phyloP scores from a whole-genome alignment of 352 stramenopile genomes.

The Phytophthora meadii region DNA sequence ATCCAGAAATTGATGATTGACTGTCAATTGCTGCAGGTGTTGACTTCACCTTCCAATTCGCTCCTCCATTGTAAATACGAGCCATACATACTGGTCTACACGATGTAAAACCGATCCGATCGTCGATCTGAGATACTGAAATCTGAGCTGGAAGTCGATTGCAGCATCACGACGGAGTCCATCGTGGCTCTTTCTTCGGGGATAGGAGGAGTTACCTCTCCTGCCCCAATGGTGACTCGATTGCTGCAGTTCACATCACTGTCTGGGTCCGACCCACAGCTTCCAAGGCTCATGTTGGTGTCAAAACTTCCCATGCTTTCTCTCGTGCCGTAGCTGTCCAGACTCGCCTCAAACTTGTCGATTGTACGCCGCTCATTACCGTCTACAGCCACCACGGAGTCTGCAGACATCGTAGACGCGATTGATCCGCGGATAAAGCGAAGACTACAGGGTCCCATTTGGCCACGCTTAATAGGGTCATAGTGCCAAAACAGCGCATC shows the following conservation, averaged over 20 bases:
- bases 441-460: conserved; percentile 21
- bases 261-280: conserved; percentile 12
- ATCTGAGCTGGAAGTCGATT: conserved; percentile 23
- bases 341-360: conserved; percentile 10
- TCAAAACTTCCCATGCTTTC: conserved; percentile 18
- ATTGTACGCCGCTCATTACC: conserved; percentile 7
- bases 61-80: background rate
- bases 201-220: conserved; percentile 3
- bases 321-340: conserved; percentile 24
- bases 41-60: conserved; percentile 23
- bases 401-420: conserved; percentile 36
- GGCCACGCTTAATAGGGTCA: conserved; percentile 39
- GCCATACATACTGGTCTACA: background rate
- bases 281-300: conserved; percentile 24
- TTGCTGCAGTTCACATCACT: conserved; percentile 18
- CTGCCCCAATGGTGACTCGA: conserved; percentile 20
- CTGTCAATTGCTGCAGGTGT: conserved; percentile 7
- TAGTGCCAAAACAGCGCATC: conserved; percentile 57
- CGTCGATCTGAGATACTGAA: conserved; percentile 24
- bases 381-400: conserved; percentile 25
- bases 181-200: conserved; percentile 13
- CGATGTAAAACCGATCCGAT: conserved; percentile 23
- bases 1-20: too few relatives aligned
- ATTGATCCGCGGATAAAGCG: conserved; percentile 35
- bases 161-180: conserved; percentile 30